Percentiles rank a stretch among this genome's conserved stretches.
phyloP scores from a whole-genome alignment of 2,329 filamentous ascomycete species.

The Tolypocladium ovalisporum region DNA sequence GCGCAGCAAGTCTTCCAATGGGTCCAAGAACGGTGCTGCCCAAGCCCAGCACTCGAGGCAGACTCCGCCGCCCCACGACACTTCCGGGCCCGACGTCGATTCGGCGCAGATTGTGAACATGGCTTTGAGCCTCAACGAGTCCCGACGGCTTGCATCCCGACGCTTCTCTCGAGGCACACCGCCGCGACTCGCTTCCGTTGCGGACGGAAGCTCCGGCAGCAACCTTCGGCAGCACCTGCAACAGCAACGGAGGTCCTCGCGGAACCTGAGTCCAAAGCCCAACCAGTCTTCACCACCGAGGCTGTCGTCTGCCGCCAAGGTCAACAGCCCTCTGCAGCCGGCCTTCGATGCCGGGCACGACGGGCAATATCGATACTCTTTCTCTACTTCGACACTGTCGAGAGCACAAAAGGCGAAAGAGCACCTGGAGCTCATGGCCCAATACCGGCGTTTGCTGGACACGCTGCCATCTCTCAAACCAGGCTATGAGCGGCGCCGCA shows the following conservation, averaged over 20 bases:
- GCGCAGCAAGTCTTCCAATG: not conserved
- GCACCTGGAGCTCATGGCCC: conserved; percentile 74
- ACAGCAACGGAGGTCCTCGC: conserved; percentile 54
- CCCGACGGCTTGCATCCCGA: conserved; percentile 52
- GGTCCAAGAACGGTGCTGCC: not conserved
- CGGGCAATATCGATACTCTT: conserved; percentile 46
- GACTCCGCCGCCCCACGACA: not conserved
- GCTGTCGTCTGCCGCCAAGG: conserved; percentile 26
- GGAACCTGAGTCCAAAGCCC: conserved; percentile 49
- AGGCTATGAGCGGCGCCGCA: conserved; percentile 23
- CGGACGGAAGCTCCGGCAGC: conserved; percentile 41
- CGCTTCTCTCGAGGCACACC: conserved; percentile 40
- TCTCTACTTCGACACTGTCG: conserved; percentile 70
- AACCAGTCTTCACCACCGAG: conserved; percentile 30
- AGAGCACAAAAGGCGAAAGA: conserved; percentile 76
- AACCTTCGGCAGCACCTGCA: conserved; percentile 60
- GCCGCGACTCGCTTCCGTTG: conserved; percentile 39
- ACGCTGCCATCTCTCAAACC: conserved; percentile 62
- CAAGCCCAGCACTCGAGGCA: not conserved
- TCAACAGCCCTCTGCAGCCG: conserved; percentile 34
- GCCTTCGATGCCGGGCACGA: conserved; percentile 34
- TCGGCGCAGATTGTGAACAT: conserved; percentile 87
- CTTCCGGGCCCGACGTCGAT: conserved; percentile 50
- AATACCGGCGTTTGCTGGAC: conserved; percentile 74
- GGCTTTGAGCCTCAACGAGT: conserved; percentile 81